Conservation (phyloP, 1,284 basidiomycete genomes). For the Kalmanozyma brasiliensis region DNA sequence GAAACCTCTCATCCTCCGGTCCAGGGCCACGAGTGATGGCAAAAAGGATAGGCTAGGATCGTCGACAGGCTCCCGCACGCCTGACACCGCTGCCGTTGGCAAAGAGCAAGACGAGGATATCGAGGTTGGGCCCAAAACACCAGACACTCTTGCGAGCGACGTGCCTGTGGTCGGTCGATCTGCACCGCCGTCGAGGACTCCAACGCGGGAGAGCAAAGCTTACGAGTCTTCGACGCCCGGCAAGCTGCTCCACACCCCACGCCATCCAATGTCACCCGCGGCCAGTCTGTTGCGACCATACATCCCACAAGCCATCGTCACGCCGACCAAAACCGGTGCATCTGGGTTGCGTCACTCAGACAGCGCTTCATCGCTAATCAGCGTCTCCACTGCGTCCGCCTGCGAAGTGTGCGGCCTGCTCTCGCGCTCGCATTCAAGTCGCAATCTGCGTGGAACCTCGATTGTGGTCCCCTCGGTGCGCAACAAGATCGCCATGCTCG, state of each 20-base stretch:
- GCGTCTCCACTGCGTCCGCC: slow-evolving; percentile 4
- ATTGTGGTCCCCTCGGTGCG: slow-evolving; percentile 60
- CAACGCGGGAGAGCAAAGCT: not conserved
- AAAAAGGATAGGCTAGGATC: slow-evolving; percentile 1
- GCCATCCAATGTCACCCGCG: not conserved
- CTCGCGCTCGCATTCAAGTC: slow-evolving; percentile 40
- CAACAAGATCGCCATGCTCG: slow-evolving; percentile 63
- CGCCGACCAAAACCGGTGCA: not conserved
- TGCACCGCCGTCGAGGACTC: not conserved
- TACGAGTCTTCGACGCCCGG: too few species aligned
- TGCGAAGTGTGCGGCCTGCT: slow-evolving; percentile 4
- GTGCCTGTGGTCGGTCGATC: slow-evolving; percentile 1
- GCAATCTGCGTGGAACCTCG: slow-evolving; percentile 46
- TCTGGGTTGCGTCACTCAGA: slow-evolving; percentile 36
- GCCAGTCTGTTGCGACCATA: slow-evolving; percentile 23
- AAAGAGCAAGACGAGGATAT: not conserved
- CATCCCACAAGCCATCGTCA: slow-evolving; percentile 17
- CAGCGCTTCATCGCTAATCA: slow-evolving; percentile 36
- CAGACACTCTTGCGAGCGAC: slow-evolving; percentile 10
- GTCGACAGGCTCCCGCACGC: slow-evolving; percentile 20
- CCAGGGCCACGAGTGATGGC: slow-evolving; percentile 27
- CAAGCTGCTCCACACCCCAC: not conserved
- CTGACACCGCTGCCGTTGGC: slow-evolving; percentile 7
- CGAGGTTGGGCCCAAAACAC: not conserved
- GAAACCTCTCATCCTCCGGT: slow-evolving; percentile 31